Base-by-base conservation (phyloP, 345 rosid genomes). In the Orychophragmus violaceus region DNA sequence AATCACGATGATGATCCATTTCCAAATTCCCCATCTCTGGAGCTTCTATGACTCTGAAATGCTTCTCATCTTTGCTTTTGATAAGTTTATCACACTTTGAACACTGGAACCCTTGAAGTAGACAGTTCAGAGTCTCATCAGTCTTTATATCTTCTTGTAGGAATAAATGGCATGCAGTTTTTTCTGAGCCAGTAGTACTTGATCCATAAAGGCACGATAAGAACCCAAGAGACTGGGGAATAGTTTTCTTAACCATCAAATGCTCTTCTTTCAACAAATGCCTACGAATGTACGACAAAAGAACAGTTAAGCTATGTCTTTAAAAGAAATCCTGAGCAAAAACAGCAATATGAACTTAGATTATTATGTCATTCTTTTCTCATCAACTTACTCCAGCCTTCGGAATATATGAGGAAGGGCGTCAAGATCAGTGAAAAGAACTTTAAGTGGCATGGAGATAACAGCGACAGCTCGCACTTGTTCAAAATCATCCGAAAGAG, bases 381-480 rank as follows among this genome's bases (percentile, higher is more conserved):
- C 52, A 54, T 59, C 62, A 67, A 82, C 98, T 85, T 86, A 93
- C 97, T 85, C 83, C 58, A 88, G 84, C 83, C 80, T 84, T 69
- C 65, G 70, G 75, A 85, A 82, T 37, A 86, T 55, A 52, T 81
- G 74, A 62, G 73, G 62, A 54, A 88, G 81, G 37, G 78, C 62
- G 65, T 62, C 82, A 75, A 73, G 74, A 71, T 85, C 87, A 75
- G 79, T 88, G 82, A 84, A 86, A 36, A 82, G 45, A 62, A 80
- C 89, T 59, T 77, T 72, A 49, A 86, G 75, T 33, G 94, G 89
- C 86, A 93, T 82, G 44, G 88, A 84, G 69, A 84, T 61, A 56
- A 83, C 70, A 73, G 90, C 87, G 69, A 86, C 90, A 77, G 69
- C 79, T 75, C 89, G 82, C 70, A 90, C 96, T 69, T 88, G 90